phyloP scores from a whole-genome alignment of 1,139 yeast species.

The Sugiyamaella paludigena region DNA sequence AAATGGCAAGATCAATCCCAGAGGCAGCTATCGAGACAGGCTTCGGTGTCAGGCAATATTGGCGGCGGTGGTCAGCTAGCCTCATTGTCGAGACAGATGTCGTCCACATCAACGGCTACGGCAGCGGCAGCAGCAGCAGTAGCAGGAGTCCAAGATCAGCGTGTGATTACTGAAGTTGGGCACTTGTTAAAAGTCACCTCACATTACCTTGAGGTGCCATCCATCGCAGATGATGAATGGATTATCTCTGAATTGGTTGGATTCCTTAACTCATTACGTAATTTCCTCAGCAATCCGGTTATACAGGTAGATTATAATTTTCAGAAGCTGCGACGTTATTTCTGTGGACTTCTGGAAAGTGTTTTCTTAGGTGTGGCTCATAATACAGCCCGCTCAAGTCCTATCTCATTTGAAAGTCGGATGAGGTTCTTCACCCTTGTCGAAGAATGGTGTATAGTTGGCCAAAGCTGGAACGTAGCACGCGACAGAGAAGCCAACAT shows the following conservation, averaged over 20 bases:
- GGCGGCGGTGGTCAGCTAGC: too few species aligned
- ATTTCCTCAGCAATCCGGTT: constrained; percentile 55
- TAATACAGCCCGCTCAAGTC: constrained; percentile 44
- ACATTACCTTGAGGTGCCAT: constrained; percentile 54
- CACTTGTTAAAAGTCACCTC: constrained; percentile 74
- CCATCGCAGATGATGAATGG: constrained; percentile 64
- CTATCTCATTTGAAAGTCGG: constrained; percentile 84
- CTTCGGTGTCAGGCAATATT: background rate
- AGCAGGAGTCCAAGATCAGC: constrained; percentile 33
- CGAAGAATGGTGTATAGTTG: constrained; percentile 95
- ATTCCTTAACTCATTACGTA: constrained; percentile 63
- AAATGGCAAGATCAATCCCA: constrained; percentile 31
- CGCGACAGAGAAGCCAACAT: constrained; percentile 67
- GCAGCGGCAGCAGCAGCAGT: background rate
- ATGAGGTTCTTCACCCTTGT: constrained; percentile 76
- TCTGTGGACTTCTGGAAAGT: constrained; percentile 72
- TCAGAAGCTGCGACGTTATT: constrained; percentile 75
- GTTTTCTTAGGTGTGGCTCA: constrained; percentile 54
- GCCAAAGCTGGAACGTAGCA: constrained; percentile 53
- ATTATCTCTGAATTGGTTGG: constrained; percentile 62
- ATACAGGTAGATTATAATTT: constrained; percentile 69
- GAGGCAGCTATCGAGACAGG: background rate
- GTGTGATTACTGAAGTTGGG: constrained; percentile 70
- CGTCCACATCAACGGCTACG: constrained; percentile 3
- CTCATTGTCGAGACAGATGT: background rate